Conservation (phyloP, 805 yeast species). For the Candida peoriensis region DNA sequence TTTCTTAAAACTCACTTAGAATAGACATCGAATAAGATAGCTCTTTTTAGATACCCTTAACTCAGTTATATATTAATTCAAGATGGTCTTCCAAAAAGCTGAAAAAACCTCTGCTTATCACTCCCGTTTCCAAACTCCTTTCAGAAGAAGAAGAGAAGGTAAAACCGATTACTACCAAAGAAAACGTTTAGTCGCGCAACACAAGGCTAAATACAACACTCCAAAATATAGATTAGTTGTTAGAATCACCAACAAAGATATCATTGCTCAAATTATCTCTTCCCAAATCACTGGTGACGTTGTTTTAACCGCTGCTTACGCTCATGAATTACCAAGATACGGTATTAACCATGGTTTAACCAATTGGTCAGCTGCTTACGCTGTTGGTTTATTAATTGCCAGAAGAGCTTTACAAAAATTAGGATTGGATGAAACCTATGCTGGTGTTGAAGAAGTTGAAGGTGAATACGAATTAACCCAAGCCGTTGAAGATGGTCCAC, state of each 20-base stretch:
- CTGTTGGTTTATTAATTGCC: slow-evolving; percentile 96
- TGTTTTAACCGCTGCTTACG: slow-evolving; percentile 95
- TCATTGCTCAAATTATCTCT: slow-evolving; percentile 95
- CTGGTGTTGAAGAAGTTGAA: slow-evolving; percentile 98
- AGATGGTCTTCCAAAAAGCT: slow-evolving; percentile 73
- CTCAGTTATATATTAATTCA: slow-evolving; percentile 16
- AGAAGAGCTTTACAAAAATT: slow-evolving; percentile 98
- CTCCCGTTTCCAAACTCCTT: slow-evolving; percentile 99
- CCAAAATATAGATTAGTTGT: slow-evolving; percentile 99
- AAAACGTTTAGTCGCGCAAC: slow-evolving; percentile 99
- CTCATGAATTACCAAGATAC: slow-evolving; percentile 97
- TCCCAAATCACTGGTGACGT: slow-evolving; percentile 96
- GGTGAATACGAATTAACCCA: slow-evolving; percentile 98
- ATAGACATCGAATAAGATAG: too few species aligned
- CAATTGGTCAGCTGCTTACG: slow-evolving; percentile 99
- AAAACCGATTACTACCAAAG: slow-evolving; percentile 99
- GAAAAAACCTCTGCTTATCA: slow-evolving; percentile 89
- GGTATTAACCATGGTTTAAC: slow-evolving; percentile 98
- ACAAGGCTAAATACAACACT: slow-evolving; percentile 99
- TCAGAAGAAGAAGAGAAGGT: slow-evolving; percentile 99
- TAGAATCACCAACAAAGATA: slow-evolving; percentile 99
- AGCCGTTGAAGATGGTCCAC: slow-evolving; percentile 99
- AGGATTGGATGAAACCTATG: slow-evolving; percentile 96
- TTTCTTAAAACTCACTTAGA: too few species aligned
- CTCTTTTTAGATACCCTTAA: neutral